Evolutionary conservation across 2,329 filamentous ascomycete species (phyloP).

Genomic region (Sordariomycetes sp.): DNA sequence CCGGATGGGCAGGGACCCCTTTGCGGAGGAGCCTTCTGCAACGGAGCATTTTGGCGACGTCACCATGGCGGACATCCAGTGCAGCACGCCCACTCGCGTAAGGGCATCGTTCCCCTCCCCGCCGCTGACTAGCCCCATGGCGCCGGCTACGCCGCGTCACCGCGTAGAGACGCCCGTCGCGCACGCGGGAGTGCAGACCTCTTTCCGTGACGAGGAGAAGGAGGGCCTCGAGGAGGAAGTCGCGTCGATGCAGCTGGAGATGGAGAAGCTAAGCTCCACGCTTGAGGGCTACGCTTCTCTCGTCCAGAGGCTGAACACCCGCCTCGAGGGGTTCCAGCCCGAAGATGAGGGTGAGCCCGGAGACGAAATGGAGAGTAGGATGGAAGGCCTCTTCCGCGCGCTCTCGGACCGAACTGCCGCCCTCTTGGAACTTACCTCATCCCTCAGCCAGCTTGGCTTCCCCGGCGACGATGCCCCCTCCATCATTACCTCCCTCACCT

Average conservation of each 20-base stretch:
- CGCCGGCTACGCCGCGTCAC: conserved; percentile 21
- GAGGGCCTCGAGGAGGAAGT: conserved; percentile 33
- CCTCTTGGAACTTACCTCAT: conserved; percentile 29
- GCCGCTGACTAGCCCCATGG: conserved; percentile 39
- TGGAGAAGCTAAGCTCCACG: conserved; percentile 32
- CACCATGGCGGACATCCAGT: conserved; percentile 37
- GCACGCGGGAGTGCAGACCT: conserved; percentile 27
- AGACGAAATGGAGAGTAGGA: conserved; percentile 25
- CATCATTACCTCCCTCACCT: conserved; percentile 34
- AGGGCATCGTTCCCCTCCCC: conserved; percentile 42
- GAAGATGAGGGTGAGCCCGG: background rate
- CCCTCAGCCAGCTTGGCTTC: conserved; percentile 41
- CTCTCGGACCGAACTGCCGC: conserved; percentile 38
- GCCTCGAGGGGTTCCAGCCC: conserved; percentile 17
- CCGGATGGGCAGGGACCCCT: conserved; percentile 35
- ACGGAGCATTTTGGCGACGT: conserved; percentile 37
- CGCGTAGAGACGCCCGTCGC: conserved; percentile 14
- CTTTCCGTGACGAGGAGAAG: conserved; percentile 29
- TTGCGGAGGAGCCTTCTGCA: conserved; percentile 21
- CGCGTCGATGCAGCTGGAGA: conserved; percentile 34
- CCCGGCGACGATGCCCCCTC: conserved; percentile 31
- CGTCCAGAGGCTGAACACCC: conserved; percentile 22
- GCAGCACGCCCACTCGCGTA: conserved; percentile 37
- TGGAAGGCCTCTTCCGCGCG: conserved; percentile 30
- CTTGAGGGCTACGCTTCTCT: conserved; percentile 36